Base-by-base conservation (phyloP, 2,329 filamentous ascomycete species). In the Calonectria fujianensis region DNA sequence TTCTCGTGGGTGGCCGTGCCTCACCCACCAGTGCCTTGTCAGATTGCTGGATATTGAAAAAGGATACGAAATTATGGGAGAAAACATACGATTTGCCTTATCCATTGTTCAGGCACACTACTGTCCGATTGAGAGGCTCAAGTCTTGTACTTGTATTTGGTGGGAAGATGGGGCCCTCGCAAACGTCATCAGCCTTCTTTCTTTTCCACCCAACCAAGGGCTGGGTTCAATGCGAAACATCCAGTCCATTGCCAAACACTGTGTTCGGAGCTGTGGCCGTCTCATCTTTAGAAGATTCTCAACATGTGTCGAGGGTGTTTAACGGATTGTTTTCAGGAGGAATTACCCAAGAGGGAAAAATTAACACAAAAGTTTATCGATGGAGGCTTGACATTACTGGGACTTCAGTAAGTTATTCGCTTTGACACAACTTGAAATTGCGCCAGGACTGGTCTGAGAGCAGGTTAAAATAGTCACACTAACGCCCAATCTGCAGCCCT, bases 1-100 rank as follows among this genome's bases (percentile, higher is more conserved):
- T 98, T 14, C 87, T 98, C 61, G 89, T 91, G 37, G 96, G 96
- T 31, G 96, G 96, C 7, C 90, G 96, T 74, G 89, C 90, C n/a
- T 96, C 95, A 10, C 96, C 96, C 6, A 88, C 92, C 16, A 89
- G 89, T 37, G 92, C 92, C 1, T 86, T 95, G 52, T 87, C 87
- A 45, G 94, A 97, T 83, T 96, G 94, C 79, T 98, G 95, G 95
- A 79, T 96, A 2, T 91, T 93, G 76, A 88, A 90, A 68, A 89
- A 89, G 66, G 81, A 79, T 16, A 88, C 88, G 5, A 76, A 80
- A 2, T 83, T 80, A 18, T 98, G 95, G 95, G 87, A 88, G 73
- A 89, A 87, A 76, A 89, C 91, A 18, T 88, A 93, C 73, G 89
- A 91, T 79, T 87, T 98, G n/a, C 93, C 93, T 0, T 80, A 87